A percentile compares a stretch with the other conserved stretches of the same genome.
phyloP scores from a whole-genome alignment of 1,139 yeast species.

The Suhomyces guaymorum region DNA sequence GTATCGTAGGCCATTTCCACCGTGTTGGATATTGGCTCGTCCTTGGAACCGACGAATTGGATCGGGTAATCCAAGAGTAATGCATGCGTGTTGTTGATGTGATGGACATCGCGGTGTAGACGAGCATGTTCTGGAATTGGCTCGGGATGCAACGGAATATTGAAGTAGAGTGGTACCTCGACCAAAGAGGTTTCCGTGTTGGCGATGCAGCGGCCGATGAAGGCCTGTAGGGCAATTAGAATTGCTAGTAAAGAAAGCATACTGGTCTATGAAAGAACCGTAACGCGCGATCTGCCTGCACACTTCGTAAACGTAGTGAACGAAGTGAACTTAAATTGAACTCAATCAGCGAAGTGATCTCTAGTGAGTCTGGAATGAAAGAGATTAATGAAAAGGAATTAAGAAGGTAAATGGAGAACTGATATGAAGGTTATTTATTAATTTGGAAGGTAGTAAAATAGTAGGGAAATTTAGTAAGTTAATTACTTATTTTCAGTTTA shows the following conservation, averaged over 20 bases:
- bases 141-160: constrained; percentile 28
- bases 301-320: too few relatives aligned
- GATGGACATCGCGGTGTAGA: constrained; percentile 2
- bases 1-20: constrained; percentile 17
- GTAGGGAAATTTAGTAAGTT: too few relatives aligned
- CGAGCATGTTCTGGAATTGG: constrained; percentile 2
- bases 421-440: too few relatives aligned
- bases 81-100: constrained; percentile 29
- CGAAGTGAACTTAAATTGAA: too few relatives aligned
- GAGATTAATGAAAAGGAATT: too few relatives aligned
- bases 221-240: neutral
- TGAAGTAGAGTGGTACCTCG: constrained; percentile 37
- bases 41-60: constrained; percentile 1
- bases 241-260: constrained; percentile 3
- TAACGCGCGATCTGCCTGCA: too few relatives aligned
- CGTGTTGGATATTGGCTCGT: constrained; percentile 4
- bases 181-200: constrained; percentile 43
- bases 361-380: too few relatives aligned
- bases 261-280: neutral
- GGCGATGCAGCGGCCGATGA: constrained; percentile 20
- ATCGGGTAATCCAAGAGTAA: constrained; percentile 36
- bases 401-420: too few relatives aligned
- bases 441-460: too few relatives aligned
- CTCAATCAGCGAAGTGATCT: too few relatives aligned
- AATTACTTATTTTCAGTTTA: too few relatives aligned